These are phyloP conservation scores for Magnusiomyces clavatus DNA, from an alignment of 1,139 yeast species.

Conservation along the genomic window DNA sequence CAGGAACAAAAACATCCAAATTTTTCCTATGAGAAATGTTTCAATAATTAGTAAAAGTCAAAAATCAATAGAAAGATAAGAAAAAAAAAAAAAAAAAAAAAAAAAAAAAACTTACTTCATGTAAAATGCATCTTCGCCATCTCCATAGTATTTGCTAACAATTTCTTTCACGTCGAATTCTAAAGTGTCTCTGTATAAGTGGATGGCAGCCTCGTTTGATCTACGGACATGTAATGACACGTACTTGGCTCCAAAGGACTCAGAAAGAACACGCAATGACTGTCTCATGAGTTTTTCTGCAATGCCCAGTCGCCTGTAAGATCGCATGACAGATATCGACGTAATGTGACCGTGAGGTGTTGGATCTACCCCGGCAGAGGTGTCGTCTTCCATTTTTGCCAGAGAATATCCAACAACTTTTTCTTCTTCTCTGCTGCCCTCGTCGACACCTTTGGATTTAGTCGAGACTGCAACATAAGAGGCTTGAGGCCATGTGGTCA, in stretches of 20 bases:
- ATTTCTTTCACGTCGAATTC: slow-evolving; percentile 71
- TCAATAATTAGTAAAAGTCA: neutral
- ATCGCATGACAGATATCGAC: slow-evolving; percentile 88
- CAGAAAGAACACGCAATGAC: slow-evolving; percentile 71
- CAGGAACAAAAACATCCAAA: slow-evolving; percentile 18
- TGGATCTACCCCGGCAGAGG: slow-evolving; percentile 20
- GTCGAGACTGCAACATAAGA: slow-evolving; percentile 90
- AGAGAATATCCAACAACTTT: slow-evolving; percentile 89
- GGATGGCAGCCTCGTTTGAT: slow-evolving; percentile 90
- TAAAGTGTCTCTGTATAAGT: slow-evolving; percentile 80
- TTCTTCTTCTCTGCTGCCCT: slow-evolving; percentile 34
- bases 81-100: slow-evolving; percentile 48
- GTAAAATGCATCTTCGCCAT: slow-evolving; percentile 97
- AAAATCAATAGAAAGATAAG: slow-evolving; percentile 32
- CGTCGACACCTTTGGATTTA: slow-evolving; percentile 30
- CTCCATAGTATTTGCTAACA: slow-evolving; percentile 86
- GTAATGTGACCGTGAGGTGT: slow-evolving; percentile 89
- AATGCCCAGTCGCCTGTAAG: slow-evolving; percentile 89
- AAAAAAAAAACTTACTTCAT: slow-evolving; percentile 45
- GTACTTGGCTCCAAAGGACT: slow-evolving; percentile 71
- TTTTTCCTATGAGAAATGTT: slow-evolving; percentile 12
- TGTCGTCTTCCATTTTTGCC: slow-evolving; percentile 85
- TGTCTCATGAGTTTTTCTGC: slow-evolving; percentile 93
- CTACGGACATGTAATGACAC: slow-evolving; percentile 92
- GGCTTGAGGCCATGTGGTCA: slow-evolving; percentile 95